Evolutionary conservation across 352 stramenopile species (phyloP).

Genomic region (Phytophthora ramorum): DNA sequence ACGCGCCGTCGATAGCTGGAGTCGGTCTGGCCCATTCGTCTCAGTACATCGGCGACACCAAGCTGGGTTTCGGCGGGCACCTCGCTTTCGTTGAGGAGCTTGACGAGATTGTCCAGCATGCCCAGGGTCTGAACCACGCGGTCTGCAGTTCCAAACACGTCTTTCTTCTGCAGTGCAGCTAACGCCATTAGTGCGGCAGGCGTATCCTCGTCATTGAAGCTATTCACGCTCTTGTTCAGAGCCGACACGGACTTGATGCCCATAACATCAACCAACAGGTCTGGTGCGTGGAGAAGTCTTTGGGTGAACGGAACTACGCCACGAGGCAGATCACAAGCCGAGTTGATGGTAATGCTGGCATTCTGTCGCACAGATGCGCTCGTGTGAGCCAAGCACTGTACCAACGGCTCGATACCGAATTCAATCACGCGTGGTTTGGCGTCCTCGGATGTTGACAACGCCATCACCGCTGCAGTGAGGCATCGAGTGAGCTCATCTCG

Average conservation of each 20-base stretch:
- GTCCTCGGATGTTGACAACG: slow-evolving; percentile 68
- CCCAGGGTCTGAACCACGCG: slow-evolving; percentile 60
- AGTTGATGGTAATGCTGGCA: slow-evolving; percentile 67
- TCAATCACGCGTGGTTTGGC: slow-evolving; percentile 76
- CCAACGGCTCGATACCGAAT: slow-evolving; percentile 72
- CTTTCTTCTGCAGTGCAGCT: slow-evolving; percentile 32
- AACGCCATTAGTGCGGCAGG: slow-evolving; percentile 50
- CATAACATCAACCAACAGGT: slow-evolving; percentile 63
- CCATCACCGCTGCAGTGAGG: slow-evolving; percentile 66
- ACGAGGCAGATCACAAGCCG: slow-evolving; percentile 61
- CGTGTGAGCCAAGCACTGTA: slow-evolving; percentile 60
- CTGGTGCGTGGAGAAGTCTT: slow-evolving; percentile 43
- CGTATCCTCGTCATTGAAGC: slow-evolving; percentile 55
- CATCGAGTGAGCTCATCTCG: slow-evolving; percentile 61
- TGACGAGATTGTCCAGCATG: slow-evolving; percentile 54
- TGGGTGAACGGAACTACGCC: slow-evolving; percentile 53
- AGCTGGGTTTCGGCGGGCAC: slow-evolving; percentile 33
- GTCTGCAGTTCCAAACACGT: slow-evolving; percentile 25
- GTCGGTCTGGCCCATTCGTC: slow-evolving; percentile 19
- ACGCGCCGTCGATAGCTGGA: slow-evolving; percentile 19
- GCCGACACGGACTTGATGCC: slow-evolving; percentile 54
- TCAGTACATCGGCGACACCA: slow-evolving; percentile 30
- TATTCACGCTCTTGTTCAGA: slow-evolving; percentile 48
- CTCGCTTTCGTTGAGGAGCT: slow-evolving; percentile 33
- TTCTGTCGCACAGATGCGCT: slow-evolving; percentile 51